A percentile compares a stretch with the other conserved stretches of the same genome.
Evolutionary conservation across 768 basidiomycete species (phyloP).

Genomic region (Jaapia argillacea): DNA sequence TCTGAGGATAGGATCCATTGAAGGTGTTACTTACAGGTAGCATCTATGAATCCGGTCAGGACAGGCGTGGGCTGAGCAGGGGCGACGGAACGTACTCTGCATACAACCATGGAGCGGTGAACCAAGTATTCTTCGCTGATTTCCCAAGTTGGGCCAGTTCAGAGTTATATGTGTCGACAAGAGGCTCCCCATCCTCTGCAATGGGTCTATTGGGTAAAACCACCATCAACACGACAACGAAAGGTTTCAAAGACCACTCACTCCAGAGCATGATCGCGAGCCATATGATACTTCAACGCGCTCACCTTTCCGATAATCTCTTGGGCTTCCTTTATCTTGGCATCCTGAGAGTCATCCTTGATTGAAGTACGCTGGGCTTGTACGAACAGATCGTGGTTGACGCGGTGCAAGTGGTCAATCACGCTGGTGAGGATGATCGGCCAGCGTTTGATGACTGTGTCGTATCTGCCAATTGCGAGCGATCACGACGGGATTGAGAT

Average conservation of each 20-base stretch:
- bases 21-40: constrained; percentile 55
- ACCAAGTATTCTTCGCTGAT: constrained; percentile 64
- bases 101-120: constrained; percentile 90
- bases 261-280: constrained; percentile 60
- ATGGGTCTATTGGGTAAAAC: constrained; percentile 42
- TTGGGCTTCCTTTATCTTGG: constrained; percentile 61
- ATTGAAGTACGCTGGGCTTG: constrained; percentile 11
- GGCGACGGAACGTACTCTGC: constrained; percentile 60
- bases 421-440: constrained; percentile 75
- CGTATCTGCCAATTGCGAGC: constrained; percentile 40
- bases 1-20: no score
- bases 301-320: constrained; percentile 63
- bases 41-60: constrained; percentile 34
- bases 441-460: constrained; percentile 74
- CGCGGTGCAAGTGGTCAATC: constrained; percentile 65
- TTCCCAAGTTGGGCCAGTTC: constrained; percentile 47
- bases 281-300: constrained; percentile 85
- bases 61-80: background rate
- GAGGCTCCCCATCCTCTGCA: constrained; percentile 65
- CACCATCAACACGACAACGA: background rate
- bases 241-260: constrained; percentile 23
- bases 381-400: constrained; percentile 53
- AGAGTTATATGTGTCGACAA: constrained; percentile 63
- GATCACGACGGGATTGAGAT: background rate
- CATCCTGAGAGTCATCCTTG: constrained; percentile 11